phyloP scores from a whole-genome alignment of 495 filamentous ascomycete genomes.

The Talaromyces nanjingensis region DNA sequence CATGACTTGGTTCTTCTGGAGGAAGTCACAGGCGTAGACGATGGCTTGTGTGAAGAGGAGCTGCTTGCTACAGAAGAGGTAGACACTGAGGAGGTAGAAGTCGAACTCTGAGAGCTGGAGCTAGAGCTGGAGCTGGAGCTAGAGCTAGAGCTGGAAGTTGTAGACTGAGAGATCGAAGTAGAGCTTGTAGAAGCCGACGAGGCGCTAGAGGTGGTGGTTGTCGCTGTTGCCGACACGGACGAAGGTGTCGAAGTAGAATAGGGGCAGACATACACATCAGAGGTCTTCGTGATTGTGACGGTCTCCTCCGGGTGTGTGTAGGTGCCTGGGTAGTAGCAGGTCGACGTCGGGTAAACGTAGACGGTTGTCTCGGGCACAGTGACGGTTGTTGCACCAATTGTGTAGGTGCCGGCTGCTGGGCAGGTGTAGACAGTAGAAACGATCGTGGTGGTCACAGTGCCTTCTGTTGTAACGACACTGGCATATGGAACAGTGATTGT shows the following conservation, averaged over 20 bases:
- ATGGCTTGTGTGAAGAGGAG: neutral
- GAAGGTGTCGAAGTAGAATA: neutral
- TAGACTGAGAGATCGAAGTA: neutral
- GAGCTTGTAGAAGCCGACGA: neutral
- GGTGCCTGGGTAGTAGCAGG: neutral
- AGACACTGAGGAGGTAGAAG: too few relatives aligned
- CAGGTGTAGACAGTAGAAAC: conserved; percentile 3
- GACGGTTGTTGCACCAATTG: conserved; percentile 2
- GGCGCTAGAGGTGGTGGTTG: conserved; percentile 1
- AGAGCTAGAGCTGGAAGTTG: neutral
- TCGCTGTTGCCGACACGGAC: neutral
- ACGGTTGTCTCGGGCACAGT: neutral
- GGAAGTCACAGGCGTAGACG: neutral
- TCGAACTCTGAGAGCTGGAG: too few relatives aligned
- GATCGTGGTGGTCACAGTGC: neutral
- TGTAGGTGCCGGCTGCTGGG: conserved; percentile 3
- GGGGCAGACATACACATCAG: conserved; percentile 2
- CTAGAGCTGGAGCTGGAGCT: neutral
- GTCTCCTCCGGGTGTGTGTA: neutral
- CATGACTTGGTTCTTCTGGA: neutral
- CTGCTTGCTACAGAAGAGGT: neutral
- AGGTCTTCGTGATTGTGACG: neutral
- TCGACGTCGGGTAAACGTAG: conserved; percentile 3
- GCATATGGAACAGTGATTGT: conserved; percentile 5
- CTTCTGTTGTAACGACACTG: neutral